Evolutionary conservation across 2,329 filamentous ascomycete species (phyloP), one percentile per base, ranked within the genome.

Genomic region (Monosporascus ibericus): DNA sequence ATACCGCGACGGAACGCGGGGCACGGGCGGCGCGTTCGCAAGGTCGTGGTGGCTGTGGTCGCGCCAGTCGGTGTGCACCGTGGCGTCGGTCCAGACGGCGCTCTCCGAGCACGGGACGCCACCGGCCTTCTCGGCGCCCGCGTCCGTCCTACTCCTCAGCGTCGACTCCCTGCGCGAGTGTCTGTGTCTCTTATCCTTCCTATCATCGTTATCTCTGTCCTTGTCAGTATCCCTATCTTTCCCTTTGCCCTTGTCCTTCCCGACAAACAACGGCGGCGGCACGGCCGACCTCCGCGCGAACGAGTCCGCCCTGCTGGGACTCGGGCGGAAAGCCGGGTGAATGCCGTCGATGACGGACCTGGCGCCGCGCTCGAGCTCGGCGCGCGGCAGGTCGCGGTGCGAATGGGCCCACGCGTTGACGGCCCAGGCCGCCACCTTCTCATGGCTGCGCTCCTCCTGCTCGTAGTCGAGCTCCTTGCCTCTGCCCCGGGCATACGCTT

Each of bases 371-470:
- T 44, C 25, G n/a, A 34, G 30, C 22, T 59, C 59, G 36, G 62
- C 55, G 2, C 27, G 20, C 9, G 37, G 48, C 3, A 52, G 25
- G 38, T 55, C 39, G 2, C 49, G 5, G 2, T 40, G n/a, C 17
- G 48, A 52, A 6, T 48, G 18, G 17, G 24, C 34, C 14, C 63
- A 3, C 18, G 46, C 53, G n/a, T 44, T 53, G 8, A 49, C 40
- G 46, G 60, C 65, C 64, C 64, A 66, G 0, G 59, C 42, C 5
- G 54, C 44, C 1, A 66, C 62, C 49, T 58, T 62, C 9, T 8
- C 36, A 22, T 58, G 57, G 38, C 59, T 60, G 6, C 34, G 39
- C 50, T 59, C 60, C 34, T 58, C 57, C 20, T 55, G 54, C 15
- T 53, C 49, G 15, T 50, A 47, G 18, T 59, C 52, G 1, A 46